phyloP scores from a whole-genome alignment of 163 green algal species.

The Chloromonas sp. region DNA sequence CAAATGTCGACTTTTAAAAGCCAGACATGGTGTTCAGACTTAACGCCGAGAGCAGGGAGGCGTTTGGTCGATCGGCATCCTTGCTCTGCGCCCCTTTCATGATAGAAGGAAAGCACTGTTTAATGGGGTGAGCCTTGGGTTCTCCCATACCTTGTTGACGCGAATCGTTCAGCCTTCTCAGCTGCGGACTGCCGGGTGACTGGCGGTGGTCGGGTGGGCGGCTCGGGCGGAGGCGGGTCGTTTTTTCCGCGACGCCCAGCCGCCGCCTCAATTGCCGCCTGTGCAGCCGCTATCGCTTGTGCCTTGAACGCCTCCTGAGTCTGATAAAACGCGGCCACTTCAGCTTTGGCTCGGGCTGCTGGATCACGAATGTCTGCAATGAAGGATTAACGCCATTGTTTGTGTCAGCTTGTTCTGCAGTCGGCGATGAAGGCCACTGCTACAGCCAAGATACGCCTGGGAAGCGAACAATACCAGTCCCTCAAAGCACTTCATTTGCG shows the following conservation, averaged over 20 bases:
- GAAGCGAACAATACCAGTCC: too few species aligned
- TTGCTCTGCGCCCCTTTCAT: too few species aligned
- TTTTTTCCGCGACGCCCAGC: constrained; percentile 8
- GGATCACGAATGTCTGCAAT: constrained; percentile 14
- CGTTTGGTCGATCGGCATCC: too few species aligned
- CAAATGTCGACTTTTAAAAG: too few species aligned
- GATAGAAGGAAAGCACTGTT: too few species aligned
- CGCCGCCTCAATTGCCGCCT: constrained; percentile 1
- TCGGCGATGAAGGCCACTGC: too few species aligned
- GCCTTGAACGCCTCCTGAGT: not conserved
- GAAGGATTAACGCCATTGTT: not conserved
- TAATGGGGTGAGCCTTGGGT: too few species aligned
- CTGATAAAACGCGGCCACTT: not conserved
- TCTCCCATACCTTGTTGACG: not conserved
- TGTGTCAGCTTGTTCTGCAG: too few species aligned
- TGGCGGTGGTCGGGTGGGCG: not conserved
- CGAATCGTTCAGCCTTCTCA: not conserved
- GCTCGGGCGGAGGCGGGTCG: not conserved
- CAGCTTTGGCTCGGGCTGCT: not conserved
- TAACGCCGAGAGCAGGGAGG: too few species aligned
- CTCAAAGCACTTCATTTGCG: too few species aligned
- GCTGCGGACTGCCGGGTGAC: constrained; percentile 3
- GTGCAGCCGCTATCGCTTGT: not conserved
- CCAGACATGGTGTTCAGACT: too few species aligned
- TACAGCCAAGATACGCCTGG: too few species aligned